A percentile compares a stretch with the other conserved stretches of the same genome.
Evolutionary conservation across 148 eudicot genomes (phyloP).

Genomic region (Rhododendron williamsianum): DNA sequence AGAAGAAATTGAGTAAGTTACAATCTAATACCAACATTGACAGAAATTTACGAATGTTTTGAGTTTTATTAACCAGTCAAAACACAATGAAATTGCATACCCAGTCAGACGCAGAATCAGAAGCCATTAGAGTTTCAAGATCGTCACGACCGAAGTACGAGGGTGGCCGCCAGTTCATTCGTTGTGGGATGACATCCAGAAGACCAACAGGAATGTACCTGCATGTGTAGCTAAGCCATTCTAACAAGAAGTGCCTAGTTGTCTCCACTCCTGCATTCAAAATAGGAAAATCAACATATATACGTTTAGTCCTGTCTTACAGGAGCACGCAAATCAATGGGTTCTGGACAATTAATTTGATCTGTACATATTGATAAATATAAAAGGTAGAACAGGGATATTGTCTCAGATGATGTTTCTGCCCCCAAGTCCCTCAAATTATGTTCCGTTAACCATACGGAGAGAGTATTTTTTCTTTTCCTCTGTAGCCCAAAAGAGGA

Average conservation of each 20-base stretch:
- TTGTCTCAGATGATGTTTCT: not conserved
- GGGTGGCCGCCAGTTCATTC: constrained; percentile 81
- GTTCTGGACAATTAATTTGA: not conserved
- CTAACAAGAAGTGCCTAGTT: constrained; percentile 86
- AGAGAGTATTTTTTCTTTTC: not conserved
- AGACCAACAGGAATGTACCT: constrained; percentile 91
- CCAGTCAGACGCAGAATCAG: constrained; percentile 99
- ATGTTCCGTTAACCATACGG: not conserved
- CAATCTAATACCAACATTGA: not conserved
- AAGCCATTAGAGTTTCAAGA: constrained; percentile 94
- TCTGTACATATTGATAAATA: not conserved
- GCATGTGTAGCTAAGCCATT: constrained; percentile 88
- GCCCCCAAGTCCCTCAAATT: not conserved
- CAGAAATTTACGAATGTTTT: not conserved
- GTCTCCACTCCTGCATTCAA: constrained; percentile 78
- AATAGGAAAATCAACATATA: constrained; percentile 3
- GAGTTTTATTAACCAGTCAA: not conserved
- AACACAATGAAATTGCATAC: constrained; percentile 29
- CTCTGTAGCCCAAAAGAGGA: not conserved
- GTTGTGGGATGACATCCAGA: constrained; percentile 79
- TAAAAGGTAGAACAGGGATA: not conserved
- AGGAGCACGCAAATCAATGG: not conserved
- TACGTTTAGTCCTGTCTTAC: not conserved
- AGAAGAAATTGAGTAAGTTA: not conserved
- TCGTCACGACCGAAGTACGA: constrained; percentile 87